These are phyloP conservation scores for Radiomyces spectabilis DNA, from an alignment of 192 early-diverging fungal genomes.

Conservation along the genomic window DNA sequence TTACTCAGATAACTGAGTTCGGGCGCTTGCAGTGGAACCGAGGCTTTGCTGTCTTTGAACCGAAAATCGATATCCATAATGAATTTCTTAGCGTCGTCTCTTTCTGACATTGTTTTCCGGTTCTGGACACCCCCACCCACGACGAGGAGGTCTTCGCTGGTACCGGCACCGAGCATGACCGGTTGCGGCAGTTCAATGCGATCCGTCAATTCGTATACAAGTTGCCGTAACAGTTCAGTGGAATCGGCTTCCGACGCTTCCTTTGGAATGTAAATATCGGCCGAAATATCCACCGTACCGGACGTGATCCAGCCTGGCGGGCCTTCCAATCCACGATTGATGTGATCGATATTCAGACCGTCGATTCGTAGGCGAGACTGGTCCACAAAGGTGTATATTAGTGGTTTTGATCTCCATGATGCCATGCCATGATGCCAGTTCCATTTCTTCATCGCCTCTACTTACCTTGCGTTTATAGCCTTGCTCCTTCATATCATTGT, in stretches of 20 bases:
- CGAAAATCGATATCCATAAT: constrained; percentile 76
- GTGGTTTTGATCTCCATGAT: no score
- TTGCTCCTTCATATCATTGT: constrained; percentile 26
- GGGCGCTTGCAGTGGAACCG: constrained; percentile 67
- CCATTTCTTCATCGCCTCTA: background rate
- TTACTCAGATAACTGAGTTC: constrained; percentile 72
- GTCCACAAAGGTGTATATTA: background rate
- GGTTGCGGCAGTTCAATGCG: constrained; percentile 53
- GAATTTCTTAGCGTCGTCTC: constrained; percentile 18
- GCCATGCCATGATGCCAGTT: background rate
- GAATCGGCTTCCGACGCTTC: constrained; percentile 35
- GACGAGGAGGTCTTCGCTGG: constrained; percentile 36
- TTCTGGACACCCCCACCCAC: constrained; percentile 27
- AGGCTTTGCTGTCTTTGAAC: constrained; percentile 87
- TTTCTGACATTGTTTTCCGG: constrained; percentile 10
- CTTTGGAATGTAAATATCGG: constrained; percentile 56
- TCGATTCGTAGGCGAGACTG: constrained; percentile 78
- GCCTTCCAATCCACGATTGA: constrained; percentile 77
- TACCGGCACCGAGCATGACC: constrained; percentile 37
- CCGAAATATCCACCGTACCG: constrained; percentile 77
- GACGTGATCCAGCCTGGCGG: constrained; percentile 93
- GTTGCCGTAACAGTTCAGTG: constrained; percentile 42
- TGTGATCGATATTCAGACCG: constrained; percentile 82
- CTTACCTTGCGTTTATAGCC: constrained; percentile 36
- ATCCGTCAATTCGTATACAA: constrained; percentile 67